Conservation (phyloP, 2,329 filamentous ascomycete genomes). For the Colletotrichum sp. region DNA sequence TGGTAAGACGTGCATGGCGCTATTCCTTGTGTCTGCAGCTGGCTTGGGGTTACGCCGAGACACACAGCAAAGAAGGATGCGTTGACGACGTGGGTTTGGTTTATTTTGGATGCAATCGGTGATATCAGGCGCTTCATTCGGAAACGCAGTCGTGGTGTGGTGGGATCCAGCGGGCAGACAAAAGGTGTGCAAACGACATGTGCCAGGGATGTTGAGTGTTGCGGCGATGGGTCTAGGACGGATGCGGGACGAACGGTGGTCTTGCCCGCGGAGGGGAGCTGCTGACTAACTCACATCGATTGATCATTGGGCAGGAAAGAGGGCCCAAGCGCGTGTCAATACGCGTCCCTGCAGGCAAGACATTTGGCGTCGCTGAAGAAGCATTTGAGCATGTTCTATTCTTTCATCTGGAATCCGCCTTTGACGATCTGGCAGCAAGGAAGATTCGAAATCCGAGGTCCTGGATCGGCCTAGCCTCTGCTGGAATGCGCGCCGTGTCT, state of each 20-base stretch:
- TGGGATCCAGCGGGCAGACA: neutral
- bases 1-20: slow-evolving; percentile 1
- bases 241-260: slow-evolving; percentile 1
- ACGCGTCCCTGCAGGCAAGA: neutral
- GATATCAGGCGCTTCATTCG: neutral
- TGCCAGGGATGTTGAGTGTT: neutral
- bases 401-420: neutral
- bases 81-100: neutral
- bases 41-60: neutral
- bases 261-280: neutral
- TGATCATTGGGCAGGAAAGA: neutral
- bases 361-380: neutral
- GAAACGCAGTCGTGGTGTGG: neutral
- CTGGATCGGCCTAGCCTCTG: neutral
- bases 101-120: neutral
- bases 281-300: neutral
- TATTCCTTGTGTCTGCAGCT: neutral
- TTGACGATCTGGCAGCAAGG: neutral
- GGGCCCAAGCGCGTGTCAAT: neutral
- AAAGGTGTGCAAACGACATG: neutral
- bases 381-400: neutral
- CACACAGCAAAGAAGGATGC: neutral
- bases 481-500: neutral
- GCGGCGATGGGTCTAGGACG: neutral
- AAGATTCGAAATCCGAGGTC: neutral